A percentile compares a stretch with the other conserved stretches of the same genome.
Evolutionary conservation across 2,329 filamentous ascomycete species (phyloP).

Genomic region (Fusarium praegraminearum): DNA sequence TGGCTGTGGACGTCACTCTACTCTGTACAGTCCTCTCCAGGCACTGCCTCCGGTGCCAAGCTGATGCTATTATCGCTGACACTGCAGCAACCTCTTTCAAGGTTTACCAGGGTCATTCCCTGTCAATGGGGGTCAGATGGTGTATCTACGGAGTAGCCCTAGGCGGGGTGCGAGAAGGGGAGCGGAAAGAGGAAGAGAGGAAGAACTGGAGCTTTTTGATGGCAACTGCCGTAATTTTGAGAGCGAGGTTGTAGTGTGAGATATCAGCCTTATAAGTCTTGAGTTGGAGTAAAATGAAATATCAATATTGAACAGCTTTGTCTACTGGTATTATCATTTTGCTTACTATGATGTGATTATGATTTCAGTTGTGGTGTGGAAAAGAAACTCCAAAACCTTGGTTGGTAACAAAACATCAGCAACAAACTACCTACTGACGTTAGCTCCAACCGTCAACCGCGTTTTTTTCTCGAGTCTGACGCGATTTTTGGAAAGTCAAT

Average conservation of each 20-base stretch:
- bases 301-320: not conserved
- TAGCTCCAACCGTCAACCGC: conserved; percentile 15
- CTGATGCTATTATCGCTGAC: conserved; percentile 45
- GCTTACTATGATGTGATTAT: not conserved
- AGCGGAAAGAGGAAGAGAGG: not conserved
- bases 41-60: conserved; percentile 46
- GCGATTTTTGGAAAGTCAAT: conserved; percentile 5
- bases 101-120: conserved; percentile 37
- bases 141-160: conserved; percentile 20
- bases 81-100: conserved; percentile 39
- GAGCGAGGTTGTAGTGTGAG: not conserved
- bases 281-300: not conserved
- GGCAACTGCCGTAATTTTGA: not conserved
- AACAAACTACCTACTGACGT: not conserved
- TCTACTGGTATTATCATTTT: not conserved
- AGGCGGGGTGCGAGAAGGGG: conserved; percentile 11
- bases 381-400: not conserved
- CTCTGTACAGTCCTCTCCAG: not conserved
- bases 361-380: not conserved
- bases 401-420: conserved; percentile 4
- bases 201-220: conserved; percentile 16
- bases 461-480: conserved; percentile 9
- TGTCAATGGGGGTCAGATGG: conserved; percentile 26
- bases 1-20: conserved; percentile 4
- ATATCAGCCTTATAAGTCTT: not conserved